Conservation (phyloP, 495 filamentous ascomycete genomes). For the Clavariopsis aquatica region DNA sequence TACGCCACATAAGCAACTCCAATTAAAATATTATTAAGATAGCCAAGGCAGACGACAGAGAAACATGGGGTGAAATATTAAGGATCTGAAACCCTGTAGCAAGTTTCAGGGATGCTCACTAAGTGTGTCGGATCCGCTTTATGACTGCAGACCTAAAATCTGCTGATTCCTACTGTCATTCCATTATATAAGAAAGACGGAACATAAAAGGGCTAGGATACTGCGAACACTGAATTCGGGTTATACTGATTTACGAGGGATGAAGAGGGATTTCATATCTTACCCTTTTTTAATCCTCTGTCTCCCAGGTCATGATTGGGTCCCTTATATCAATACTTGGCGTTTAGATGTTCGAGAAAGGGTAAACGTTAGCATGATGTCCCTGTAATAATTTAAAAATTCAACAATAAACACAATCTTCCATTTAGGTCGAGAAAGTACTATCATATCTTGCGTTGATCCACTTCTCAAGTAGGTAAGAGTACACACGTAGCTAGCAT, state of each 20-base stretch:
- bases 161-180: neutral
- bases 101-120: neutral
- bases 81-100: neutral
- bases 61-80: neutral
- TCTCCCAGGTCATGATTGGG: constrained; percentile 1
- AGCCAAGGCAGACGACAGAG: constrained; percentile 5
- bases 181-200: constrained; percentile 2
- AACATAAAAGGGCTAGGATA: constrained; percentile 1
- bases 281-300: neutral
- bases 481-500: constrained; percentile 2
- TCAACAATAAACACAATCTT: neutral
- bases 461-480: neutral
- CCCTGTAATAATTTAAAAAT: neutral
- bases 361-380: neutral
- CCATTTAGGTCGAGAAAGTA: neutral
- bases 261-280: constrained; percentile 10
- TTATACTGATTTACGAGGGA: neutral
- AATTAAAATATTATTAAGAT: neutral
- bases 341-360: neutral
- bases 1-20: constrained; percentile 2
- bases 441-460: neutral
- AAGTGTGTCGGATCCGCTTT: neutral
- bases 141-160: constrained; percentile 1
- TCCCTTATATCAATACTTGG: neutral
- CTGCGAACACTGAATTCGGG: neutral